Percentiles rank a stretch among this genome's conserved stretches.
Evolutionary conservation across 805 yeast genomes (phyloP).

Genomic region (Metschnikowia cubensis): DNA sequence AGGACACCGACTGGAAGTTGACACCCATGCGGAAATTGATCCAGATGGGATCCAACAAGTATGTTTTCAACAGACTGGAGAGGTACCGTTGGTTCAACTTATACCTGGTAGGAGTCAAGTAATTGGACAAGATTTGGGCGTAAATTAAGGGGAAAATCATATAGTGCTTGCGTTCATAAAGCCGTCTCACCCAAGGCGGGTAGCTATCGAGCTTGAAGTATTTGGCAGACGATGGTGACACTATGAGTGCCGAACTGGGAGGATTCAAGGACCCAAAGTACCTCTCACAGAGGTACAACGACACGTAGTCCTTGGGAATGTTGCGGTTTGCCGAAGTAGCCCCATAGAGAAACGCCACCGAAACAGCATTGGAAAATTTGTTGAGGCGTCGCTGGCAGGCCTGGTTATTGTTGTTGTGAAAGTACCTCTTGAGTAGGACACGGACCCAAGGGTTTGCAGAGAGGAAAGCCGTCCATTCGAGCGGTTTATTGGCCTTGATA

Average conservation of each 20-base stretch:
- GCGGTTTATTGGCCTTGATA: constrained; percentile 24
- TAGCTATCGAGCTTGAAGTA: constrained; percentile 26
- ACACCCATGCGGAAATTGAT: constrained; percentile 32
- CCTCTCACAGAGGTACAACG: constrained; percentile 30
- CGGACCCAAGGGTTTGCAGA: constrained; percentile 30
- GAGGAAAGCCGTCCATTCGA: constrained; percentile 29
- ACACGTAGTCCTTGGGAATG: constrained; percentile 38
- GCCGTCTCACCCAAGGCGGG: constrained; percentile 15
- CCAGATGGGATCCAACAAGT: constrained; percentile 41
- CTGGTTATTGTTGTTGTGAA: constrained; percentile 1
- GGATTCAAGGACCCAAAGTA: constrained; percentile 32
- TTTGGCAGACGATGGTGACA: constrained; percentile 25
- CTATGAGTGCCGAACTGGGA: constrained; percentile 29
- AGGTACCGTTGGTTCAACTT: constrained; percentile 35
- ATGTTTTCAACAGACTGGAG: constrained; percentile 27
- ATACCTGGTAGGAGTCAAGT: constrained; percentile 37
- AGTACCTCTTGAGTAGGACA: constrained; percentile 3
- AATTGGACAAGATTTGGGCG: constrained; percentile 38
- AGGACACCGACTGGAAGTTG: constrained; percentile 22
- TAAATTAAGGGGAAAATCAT: constrained; percentile 34
- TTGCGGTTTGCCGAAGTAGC: constrained; percentile 24
- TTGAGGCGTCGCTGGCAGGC: constrained; percentile 15
- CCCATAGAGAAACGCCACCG: constrained; percentile 22
- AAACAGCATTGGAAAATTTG: constrained; percentile 23
- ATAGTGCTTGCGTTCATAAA: constrained; percentile 30